Evolutionary conservation across 2,329 filamentous ascomycete species (phyloP).

Genomic region (Colletotrichum abscissum): DNA sequence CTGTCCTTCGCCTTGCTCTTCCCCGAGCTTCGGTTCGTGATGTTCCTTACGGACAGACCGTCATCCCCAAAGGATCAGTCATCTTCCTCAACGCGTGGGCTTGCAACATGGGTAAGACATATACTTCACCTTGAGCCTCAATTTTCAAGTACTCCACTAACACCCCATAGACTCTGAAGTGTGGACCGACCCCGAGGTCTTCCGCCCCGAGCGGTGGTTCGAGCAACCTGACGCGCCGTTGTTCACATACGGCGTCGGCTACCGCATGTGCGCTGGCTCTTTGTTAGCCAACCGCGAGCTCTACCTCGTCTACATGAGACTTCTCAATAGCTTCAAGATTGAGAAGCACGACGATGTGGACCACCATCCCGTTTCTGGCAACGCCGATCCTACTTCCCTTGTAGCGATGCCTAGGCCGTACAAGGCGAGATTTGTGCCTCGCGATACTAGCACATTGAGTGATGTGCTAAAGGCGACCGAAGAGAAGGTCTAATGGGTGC

Average conservation of each 20-base stretch:
- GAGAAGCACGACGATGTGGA: conserved; percentile 65
- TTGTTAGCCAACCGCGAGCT: conserved; percentile 73
- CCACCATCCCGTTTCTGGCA: conserved; percentile 69
- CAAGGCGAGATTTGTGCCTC: conserved; percentile 68
- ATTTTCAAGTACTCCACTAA: neutral
- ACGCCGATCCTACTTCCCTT: conserved; percentile 70
- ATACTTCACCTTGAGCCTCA: neutral
- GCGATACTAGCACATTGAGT: conserved; percentile 36
- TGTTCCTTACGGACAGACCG: conserved; percentile 65
- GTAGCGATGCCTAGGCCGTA: conserved; percentile 70
- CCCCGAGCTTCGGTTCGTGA: conserved; percentile 71
- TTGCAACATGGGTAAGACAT: conserved; percentile 71
- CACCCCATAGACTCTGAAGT: conserved; percentile 56
- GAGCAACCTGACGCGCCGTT: conserved; percentile 72
- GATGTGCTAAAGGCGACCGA: neutral
- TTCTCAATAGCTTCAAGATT: conserved; percentile 71
- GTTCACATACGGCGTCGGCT: conserved; percentile 74
- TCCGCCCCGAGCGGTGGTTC: conserved; percentile 65
- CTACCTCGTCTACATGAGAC: conserved; percentile 72
- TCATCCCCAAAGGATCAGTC: conserved; percentile 71
- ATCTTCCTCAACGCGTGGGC: conserved; percentile 76
- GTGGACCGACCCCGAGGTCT: conserved; percentile 66
- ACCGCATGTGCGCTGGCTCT: conserved; percentile 75
- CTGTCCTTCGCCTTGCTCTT: conserved; percentile 71
- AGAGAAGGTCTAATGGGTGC: neutral